Base-by-base conservation (phyloP, 495 filamentous ascomycete species). In the Aspergillus indologenus region DNA sequence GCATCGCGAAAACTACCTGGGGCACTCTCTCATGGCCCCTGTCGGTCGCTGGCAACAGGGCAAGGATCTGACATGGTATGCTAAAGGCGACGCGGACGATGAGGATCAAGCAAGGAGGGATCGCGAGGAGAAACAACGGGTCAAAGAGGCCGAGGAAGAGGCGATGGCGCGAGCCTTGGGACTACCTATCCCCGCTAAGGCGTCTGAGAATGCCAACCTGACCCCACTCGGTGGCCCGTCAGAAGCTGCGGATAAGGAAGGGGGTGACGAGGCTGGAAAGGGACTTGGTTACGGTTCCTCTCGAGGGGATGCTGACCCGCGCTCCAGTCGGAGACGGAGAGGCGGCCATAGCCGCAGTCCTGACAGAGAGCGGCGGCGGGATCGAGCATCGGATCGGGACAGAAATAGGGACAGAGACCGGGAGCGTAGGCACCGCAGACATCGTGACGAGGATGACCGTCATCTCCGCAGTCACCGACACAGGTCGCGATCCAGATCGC, bases 1-100 rank as follows among this genome's bases (percentile, higher is more conserved):
- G 44, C 92, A 97, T 65, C 90, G 94, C 64, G 93, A 98, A 69
- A 97, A 98, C 73, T 98, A 98, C 71, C 87, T 98, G 0, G 94
- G 95, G 45, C 94, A 98, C 71, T 95, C 90, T 21, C 68, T 98
- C 53, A 98, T 95, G 85, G 94, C 94, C 5, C 83, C 94, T 0
- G 95, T 98, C 12, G 94, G 94, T 12, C 90, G 94, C 51, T 98
- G 95, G 94, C 92, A 96, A 64, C 89, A 94, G 62, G 84, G 85
- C n/a, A 83, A 83, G 56, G 93, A 98, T 63, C 77, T 97, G 6
- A 79, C 70, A 44, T 98, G 94, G 94, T 98, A 98, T 63, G 85
- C 92, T 3, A 93, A 90, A 69, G 79, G 76, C 15, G 83, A 90
- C 20, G 73, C 66, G 5, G 66, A 72, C 6, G 68, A 86, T 19